Evolutionary conservation across 2,329 filamentous ascomycete genomes (phyloP).

Genomic region (Alternaria ethzedia): DNA sequence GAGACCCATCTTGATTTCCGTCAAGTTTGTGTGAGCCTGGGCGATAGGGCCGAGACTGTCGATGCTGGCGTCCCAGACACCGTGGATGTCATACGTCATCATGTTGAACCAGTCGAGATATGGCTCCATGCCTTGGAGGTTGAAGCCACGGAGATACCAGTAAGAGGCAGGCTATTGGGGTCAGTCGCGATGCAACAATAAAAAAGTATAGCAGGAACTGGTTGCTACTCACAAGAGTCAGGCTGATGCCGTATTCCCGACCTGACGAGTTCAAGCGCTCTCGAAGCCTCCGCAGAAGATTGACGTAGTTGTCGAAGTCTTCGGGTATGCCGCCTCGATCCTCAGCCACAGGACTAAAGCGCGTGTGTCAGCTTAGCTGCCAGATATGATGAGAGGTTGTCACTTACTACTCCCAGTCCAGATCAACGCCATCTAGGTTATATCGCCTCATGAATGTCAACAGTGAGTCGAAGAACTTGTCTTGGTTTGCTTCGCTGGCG

Average conservation of each 20-base stretch:
- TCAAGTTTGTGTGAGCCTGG: conserved; percentile 53
- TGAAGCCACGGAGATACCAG: conserved; percentile 35
- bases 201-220: neutral
- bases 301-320: conserved; percentile 36
- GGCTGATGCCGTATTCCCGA: conserved; percentile 3
- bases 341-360: conserved; percentile 5
- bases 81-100: conserved; percentile 57
- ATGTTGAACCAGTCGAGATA: conserved; percentile 52
- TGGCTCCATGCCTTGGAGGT: conserved; percentile 19
- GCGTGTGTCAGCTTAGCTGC: neutral
- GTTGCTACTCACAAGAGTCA: conserved; percentile 13
- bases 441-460: conserved; percentile 50
- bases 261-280: neutral
- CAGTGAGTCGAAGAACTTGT: conserved; percentile 46
- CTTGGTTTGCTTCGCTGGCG: conserved; percentile 6
- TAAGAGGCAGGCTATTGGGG: conserved; percentile 13
- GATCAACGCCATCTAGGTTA: conserved; percentile 54
- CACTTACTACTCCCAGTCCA: conserved; percentile 46
- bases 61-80: conserved; percentile 49
- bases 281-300: neutral
- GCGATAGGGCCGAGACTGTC: conserved; percentile 29
- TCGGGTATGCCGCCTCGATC: conserved; percentile 46
- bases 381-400: neutral
- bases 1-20: conserved; percentile 50
- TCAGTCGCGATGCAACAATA: neutral